Evolutionary conservation across 768 basidiomycete genomes (phyloP).

Genomic region (Tulasnella sp.): DNA sequence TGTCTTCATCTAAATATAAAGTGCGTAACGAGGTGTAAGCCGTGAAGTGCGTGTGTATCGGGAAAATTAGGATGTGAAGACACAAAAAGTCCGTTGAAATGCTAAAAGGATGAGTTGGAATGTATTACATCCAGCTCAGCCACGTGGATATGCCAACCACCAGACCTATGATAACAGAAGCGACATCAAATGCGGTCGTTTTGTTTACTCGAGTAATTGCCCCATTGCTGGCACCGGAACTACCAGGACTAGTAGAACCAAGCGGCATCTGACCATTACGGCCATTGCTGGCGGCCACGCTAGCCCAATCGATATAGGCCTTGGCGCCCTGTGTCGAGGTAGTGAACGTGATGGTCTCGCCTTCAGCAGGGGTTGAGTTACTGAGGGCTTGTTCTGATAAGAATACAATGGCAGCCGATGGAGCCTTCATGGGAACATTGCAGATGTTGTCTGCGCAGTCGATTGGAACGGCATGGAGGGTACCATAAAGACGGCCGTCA

Average conservation of each 20-base stretch:
- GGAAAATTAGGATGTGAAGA: too few species aligned
- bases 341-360: background rate
- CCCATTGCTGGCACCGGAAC: too few species aligned
- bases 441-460: slow-evolving; percentile 7
- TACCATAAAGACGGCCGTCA: slow-evolving; percentile 12
- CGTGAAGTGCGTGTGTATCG: too few species aligned
- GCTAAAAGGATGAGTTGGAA: too few species aligned
- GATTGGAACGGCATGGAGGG: background rate
- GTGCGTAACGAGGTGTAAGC: too few species aligned
- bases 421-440: background rate
- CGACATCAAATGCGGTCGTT: too few species aligned
- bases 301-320: background rate
- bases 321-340: background rate
- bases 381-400: slow-evolving; percentile 6
- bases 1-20: too few species aligned
- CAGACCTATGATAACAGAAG: too few species aligned
- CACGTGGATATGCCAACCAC: too few species aligned
- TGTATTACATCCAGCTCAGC: too few species aligned
- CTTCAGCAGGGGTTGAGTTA: background rate
- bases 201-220: too few species aligned
- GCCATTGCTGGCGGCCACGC: slow-evolving; percentile 5
- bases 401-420: slow-evolving; percentile 15
- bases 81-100: too few species aligned
- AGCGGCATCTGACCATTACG: slow-evolving; percentile 5
- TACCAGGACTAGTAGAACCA: slow-evolving; percentile 2